Conservation (phyloP, 371 early-diverging fungal genomes). For the Saksenaea vasiformis region DNA sequence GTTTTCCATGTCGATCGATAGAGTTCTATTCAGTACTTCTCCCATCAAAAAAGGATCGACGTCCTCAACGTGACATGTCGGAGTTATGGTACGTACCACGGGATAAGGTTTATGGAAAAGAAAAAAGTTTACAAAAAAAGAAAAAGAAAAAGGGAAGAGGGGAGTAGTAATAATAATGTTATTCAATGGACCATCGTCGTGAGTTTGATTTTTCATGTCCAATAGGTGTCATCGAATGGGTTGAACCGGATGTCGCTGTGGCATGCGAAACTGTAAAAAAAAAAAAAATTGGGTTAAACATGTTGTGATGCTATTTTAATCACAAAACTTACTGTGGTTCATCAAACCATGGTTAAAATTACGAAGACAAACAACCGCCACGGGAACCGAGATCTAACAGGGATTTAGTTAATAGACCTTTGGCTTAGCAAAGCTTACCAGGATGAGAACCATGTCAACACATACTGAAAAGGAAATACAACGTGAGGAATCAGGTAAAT, state of each 20-base stretch:
- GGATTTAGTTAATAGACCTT: not conserved
- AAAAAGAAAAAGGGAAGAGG: not conserved
- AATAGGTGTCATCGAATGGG: slow-evolving; percentile 24
- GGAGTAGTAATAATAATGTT: not conserved
- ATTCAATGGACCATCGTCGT: slow-evolving; percentile 33
- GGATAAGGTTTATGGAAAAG: slow-evolving; percentile 5
- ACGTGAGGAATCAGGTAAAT: not conserved
- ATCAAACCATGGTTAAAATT: slow-evolving; percentile 32
- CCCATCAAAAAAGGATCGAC: not conserved
- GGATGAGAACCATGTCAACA: slow-evolving; percentile 34
- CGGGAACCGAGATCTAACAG: slow-evolving; percentile 27
- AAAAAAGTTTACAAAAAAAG: not conserved
- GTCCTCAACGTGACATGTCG: not conserved
- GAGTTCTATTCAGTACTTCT: not conserved
- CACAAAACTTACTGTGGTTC: slow-evolving; percentile 29
- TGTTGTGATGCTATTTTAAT: not conserved
- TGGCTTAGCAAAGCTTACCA: slow-evolving; percentile 14
- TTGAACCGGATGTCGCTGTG: slow-evolving; percentile 13
- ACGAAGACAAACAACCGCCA: slow-evolving; percentile 27
- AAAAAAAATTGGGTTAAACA: not conserved
- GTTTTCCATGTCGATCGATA: not conserved
- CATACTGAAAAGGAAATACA: slow-evolving; percentile 20
- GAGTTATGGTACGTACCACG: not conserved
- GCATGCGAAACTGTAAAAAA: slow-evolving; percentile 22
- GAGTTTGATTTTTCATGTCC: slow-evolving; percentile 22